phyloP scores from a whole-genome alignment of 139 green algal genomes.

The Prasinococcaceae sp. region DNA sequence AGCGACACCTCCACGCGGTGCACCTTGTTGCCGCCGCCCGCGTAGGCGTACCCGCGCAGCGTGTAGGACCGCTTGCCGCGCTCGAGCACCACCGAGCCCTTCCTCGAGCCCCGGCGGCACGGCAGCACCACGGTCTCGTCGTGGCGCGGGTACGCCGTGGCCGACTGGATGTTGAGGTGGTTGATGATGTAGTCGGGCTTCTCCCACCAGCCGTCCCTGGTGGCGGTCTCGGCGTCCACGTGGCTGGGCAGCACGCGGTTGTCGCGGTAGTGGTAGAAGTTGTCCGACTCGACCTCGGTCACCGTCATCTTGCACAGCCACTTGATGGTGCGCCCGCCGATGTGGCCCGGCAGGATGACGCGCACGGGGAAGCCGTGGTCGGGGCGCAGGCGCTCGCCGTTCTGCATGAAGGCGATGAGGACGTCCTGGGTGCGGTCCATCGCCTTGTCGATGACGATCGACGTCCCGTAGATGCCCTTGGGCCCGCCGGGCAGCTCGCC shows the following conservation, averaged over 20 bases:
- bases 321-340: slow-evolving; percentile 79
- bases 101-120: no score
- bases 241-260: slow-evolving; percentile 89
- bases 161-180: slow-evolving; percentile 92
- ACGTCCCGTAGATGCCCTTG: slow-evolving; percentile 54
- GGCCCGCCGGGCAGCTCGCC: neutral
- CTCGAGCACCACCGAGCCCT: slow-evolving; percentile 23
- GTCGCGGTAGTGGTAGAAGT: slow-evolving; percentile 96
- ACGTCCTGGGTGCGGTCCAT: slow-evolving; percentile 51
- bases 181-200: slow-evolving; percentile 98
- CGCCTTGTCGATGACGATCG: slow-evolving; percentile 32
- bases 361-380: slow-evolving; percentile 66
- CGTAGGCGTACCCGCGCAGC: slow-evolving; percentile 34
- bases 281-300: slow-evolving; percentile 52
- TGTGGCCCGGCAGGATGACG: slow-evolving; percentile 72
- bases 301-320: slow-evolving; percentile 74
- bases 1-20: slow-evolving; percentile 83
- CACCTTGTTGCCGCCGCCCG: slow-evolving; percentile 69
- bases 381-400: slow-evolving; percentile 43
- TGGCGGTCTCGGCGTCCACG: slow-evolving; percentile 77
- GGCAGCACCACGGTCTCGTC: slow-evolving; percentile 73
- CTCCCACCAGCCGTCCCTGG: slow-evolving; percentile 79
- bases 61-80: slow-evolving; percentile 3
- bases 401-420: slow-evolving; percentile 62
- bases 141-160: slow-evolving; percentile 68